Evolutionary conservation across 345 rosid genomes (phyloP).

Genomic region (Lepidium aucheri): DNA sequence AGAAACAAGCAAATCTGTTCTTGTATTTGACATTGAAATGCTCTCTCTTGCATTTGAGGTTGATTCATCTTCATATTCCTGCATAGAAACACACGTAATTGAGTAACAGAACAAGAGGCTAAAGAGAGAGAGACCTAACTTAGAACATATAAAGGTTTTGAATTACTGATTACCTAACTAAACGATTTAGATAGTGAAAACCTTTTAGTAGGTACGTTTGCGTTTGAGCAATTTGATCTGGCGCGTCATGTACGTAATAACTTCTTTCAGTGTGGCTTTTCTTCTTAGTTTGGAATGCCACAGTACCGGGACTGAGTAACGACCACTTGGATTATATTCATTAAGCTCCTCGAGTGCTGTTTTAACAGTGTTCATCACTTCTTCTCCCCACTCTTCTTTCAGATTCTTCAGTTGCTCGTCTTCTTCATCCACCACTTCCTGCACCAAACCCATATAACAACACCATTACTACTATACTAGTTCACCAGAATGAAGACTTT

Average conservation of each 20-base stretch:
- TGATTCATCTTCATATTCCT: constrained; percentile 42
- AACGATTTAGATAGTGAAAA: background rate
- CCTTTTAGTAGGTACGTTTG: constrained; percentile 26
- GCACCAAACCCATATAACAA: constrained; percentile 21
- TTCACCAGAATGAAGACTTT: background rate
- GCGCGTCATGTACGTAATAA: constrained; percentile 35
- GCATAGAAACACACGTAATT: background rate
- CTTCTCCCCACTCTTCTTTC: constrained; percentile 60
- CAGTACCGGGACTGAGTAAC: constrained; percentile 47
- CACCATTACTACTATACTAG: background rate
- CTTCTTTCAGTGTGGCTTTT: constrained; percentile 86
- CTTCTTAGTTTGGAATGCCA: constrained; percentile 62
- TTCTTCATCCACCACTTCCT: constrained; percentile 63
- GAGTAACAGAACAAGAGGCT: background rate
- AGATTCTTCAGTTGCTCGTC: constrained; percentile 53
- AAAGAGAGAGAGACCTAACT: background rate
- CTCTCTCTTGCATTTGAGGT: constrained; percentile 6
- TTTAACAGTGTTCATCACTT: constrained; percentile 40
- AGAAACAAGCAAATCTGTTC: background rate
- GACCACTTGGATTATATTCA: constrained; percentile 69
- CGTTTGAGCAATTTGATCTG: constrained; percentile 40
- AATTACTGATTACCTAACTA: background rate
- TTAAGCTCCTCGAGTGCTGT: constrained; percentile 64
- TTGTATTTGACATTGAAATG: background rate
- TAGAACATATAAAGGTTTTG: background rate